Base-by-base conservation (phyloP, 1,284 basidiomycete genomes). In the Boletus semigastroideus region DNA sequence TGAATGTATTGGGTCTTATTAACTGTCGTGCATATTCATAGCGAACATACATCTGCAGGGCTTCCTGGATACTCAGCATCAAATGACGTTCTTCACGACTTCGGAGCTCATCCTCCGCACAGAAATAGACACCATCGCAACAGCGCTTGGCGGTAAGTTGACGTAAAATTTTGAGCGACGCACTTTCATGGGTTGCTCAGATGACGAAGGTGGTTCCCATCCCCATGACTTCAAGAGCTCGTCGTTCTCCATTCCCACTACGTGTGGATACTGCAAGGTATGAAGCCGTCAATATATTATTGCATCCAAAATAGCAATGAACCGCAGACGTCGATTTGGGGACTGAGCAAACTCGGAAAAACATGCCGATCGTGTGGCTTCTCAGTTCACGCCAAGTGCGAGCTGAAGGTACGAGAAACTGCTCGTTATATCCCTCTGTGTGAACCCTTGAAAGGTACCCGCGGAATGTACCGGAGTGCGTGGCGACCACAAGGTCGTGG, bases 191-290 rank as follows among this genome's bases (percentile, higher is more conserved):
- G 46, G 50, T 31, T 41, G 30, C 17, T 27, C 52, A 90, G 89
- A 79, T 58, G 90, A 92, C 60, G 78, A 84, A 61, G 90, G 89
- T 28, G 78, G 73, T 20, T 79, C 83, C 63, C 75, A 71, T 49
- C 90, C 87, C 2, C 90, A 92, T 67, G 75, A 78, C 13, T 93
- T 92, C 76, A 93, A 92, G 70, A 83, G 84, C 56, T 83, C 87
- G 4, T 83, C 85, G 3, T 93, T 93, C 68, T 90, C 89, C 19
- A 91, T 92, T 46, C 90, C 90, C 4, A 87, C 87, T 3, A 76
- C 80, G 42, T 93, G 91, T 58, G 84, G 79, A 13, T 90, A 90
- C 61, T 93, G 90, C 74, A 85, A 87, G 78, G 88, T 87, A 60
- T 41, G 72, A 57, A 14, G 17, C 33, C 22, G 46, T 43, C 17